These are phyloP conservation scores for Suillus hirtellus DNA, from an alignment of 768 basidiomycete genomes.

Conservation along the genomic window DNA sequence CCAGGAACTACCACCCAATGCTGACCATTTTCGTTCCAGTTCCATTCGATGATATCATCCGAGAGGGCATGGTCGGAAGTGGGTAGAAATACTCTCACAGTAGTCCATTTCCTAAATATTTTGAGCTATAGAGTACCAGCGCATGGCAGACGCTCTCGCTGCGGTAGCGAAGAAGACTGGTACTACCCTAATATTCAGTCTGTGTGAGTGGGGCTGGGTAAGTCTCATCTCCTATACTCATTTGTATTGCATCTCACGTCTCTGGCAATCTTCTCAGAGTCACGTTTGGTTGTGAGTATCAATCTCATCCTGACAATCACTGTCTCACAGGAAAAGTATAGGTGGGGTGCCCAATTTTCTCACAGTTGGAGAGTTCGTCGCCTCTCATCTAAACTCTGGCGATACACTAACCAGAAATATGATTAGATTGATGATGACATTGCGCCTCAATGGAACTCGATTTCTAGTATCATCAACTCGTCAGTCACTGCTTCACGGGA, in stretches of 20 bases:
- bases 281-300: constrained; percentile 62
- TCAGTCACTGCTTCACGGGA: constrained; percentile 23
- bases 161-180: constrained; percentile 45
- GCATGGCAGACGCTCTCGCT: constrained; percentile 59
- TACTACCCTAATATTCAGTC: constrained; percentile 56
- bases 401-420: neutral
- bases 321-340: constrained; percentile 18
- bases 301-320: constrained; percentile 22
- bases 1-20: neutral
- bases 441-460: constrained; percentile 48
- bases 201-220: constrained; percentile 71
- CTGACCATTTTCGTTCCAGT: constrained; percentile 33
- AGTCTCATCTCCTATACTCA: constrained; percentile 20
- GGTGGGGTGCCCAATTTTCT: constrained; percentile 34
- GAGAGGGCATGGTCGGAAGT: constrained; percentile 56
- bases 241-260: neutral
- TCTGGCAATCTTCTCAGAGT: constrained; percentile 33
- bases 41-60: constrained; percentile 55
- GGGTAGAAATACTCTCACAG: constrained; percentile 20
- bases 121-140: constrained; percentile 46
- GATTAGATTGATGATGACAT: constrained; percentile 21
- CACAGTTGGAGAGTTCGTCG: constrained; percentile 46
- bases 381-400: neutral
- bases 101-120: constrained; percentile 3
- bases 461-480: constrained; percentile 56